Percentiles rank a stretch among this genome's conserved stretches.
Conservation (phyloP, 768 basidiomycete genomes). For the Pleurotus eryngii region DNA sequence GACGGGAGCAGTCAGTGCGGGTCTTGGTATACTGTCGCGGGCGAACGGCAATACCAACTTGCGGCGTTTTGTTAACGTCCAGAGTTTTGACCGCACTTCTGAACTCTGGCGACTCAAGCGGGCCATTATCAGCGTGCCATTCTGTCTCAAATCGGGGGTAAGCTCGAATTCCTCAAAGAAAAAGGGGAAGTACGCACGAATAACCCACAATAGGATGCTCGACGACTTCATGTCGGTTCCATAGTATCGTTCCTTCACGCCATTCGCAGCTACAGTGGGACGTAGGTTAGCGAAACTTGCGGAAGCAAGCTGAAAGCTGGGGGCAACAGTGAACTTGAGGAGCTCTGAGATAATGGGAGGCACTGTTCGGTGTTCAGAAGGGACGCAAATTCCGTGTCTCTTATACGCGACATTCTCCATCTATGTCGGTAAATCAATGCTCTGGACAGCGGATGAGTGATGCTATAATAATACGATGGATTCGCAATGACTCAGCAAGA, state of each 20-base stretch:
- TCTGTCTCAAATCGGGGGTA: constrained; percentile 8
- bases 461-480: too few species aligned
- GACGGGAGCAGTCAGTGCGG: constrained; percentile 19
- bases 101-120: not conserved
- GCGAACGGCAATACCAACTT: constrained; percentile 15
- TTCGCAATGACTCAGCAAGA: too few species aligned
- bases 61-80: constrained; percentile 12
- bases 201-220: constrained; percentile 16
- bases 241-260: constrained; percentile 21
- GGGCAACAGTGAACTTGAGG: constrained; percentile 12
- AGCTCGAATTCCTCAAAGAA: not conserved
- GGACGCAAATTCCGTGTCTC: too few species aligned
- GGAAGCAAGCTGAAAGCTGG: constrained; percentile 13
- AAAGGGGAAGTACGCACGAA: constrained; percentile 11
- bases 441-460: too few species aligned
- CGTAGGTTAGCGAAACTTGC: constrained; percentile 14
- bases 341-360: constrained; percentile 17
- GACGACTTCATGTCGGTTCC: constrained; percentile 11
- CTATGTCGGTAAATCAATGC: too few species aligned
- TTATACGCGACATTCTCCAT: too few species aligned
- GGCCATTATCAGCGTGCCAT: constrained; percentile 13
- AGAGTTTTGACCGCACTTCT: constrained; percentile 10
- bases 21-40: constrained; percentile 11
- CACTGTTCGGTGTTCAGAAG: constrained; percentile 5
- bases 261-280: constrained; percentile 8